Conservation (phyloP, 768 basidiomycete genomes). For the Xerocomellus intermedius region DNA sequence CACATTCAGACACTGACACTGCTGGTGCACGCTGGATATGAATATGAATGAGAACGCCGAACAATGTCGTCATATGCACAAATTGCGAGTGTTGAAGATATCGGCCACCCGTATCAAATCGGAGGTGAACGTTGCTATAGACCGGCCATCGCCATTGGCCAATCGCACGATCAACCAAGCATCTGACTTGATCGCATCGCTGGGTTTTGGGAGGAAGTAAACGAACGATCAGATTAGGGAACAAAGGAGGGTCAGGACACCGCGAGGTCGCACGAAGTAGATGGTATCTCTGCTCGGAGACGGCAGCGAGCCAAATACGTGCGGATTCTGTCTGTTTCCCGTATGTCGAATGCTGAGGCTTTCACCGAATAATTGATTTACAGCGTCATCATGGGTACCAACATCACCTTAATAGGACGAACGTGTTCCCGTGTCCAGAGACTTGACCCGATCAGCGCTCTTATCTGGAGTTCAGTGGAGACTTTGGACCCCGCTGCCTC, state of each 20-base stretch:
- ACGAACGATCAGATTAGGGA: conserved; percentile 6
- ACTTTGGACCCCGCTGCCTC: not conserved
- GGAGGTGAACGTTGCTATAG: conserved; percentile 9
- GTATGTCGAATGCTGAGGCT: not conserved
- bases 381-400: conserved; percentile 9
- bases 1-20: not conserved
- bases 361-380: conserved; percentile 8
- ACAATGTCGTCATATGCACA: conserved; percentile 12
- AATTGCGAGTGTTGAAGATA: conserved; percentile 2
- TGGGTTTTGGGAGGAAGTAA: conserved; percentile 3
- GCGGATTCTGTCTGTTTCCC: conserved; percentile 10
- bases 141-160: conserved; percentile 1
- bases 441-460: not conserved
- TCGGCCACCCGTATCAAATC: conserved; percentile 14
- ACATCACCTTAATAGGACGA: conserved; percentile 5
- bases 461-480: not conserved
- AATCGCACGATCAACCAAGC: conserved; percentile 2
- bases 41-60: conserved; percentile 13
- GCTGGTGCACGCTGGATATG: not conserved
- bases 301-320: conserved; percentile 9
- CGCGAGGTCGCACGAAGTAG: conserved; percentile 10
- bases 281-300: not conserved
- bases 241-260: conserved; percentile 1
- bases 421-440: conserved; percentile 13
- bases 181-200: not conserved